Percentiles rank a stretch among this genome's conserved stretches.
These are phyloP conservation scores for Inga oerstediana DNA, from an alignment of 306 rosid species.

Conservation along the genomic window DNA sequence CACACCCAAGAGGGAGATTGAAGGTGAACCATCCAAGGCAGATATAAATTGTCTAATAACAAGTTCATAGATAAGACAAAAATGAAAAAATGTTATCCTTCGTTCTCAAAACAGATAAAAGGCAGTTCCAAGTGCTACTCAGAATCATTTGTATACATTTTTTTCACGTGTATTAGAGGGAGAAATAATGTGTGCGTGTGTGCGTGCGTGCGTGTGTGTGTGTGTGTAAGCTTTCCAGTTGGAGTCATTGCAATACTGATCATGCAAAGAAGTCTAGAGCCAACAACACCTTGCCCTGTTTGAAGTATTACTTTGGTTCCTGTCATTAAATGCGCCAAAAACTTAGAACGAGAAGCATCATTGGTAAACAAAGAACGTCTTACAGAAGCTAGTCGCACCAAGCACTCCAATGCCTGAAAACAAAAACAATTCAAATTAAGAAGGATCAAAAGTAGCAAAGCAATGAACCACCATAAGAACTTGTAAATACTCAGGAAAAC, in stretches of 20 bases:
- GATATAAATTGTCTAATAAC: constrained; percentile 9
- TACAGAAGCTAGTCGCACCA: constrained; percentile 98
- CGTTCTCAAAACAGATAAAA: background rate
- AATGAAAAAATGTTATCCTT: background rate
- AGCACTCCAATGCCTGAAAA: constrained; percentile 98
- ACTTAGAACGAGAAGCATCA: constrained; percentile 96
- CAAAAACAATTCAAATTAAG: constrained; percentile 44
- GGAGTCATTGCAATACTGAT: constrained; percentile 33
- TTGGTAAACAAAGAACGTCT: constrained; percentile 97
- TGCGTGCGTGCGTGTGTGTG: background rate
- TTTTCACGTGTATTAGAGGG: background rate
- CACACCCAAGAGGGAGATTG: background rate
- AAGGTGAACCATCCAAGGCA: constrained; percentile 18
- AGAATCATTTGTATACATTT: background rate
- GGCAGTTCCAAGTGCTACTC: background rate
- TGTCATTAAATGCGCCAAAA: constrained; percentile 98
- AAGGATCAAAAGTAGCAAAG: constrained; percentile 34
- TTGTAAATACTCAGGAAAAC: constrained; percentile 18
- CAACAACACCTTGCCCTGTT: constrained; percentile 93
- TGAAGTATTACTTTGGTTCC: constrained; percentile 99
- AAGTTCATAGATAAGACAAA: constrained; percentile 24
- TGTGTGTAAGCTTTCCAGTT: constrained; percentile 13
- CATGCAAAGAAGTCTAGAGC: constrained; percentile 41
- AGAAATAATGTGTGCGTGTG: background rate
- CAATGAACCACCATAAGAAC: constrained; percentile 32